Evolutionary conservation across 2,329 filamentous ascomycete species (phyloP).

Genomic region (Talaromyces sp.): DNA sequence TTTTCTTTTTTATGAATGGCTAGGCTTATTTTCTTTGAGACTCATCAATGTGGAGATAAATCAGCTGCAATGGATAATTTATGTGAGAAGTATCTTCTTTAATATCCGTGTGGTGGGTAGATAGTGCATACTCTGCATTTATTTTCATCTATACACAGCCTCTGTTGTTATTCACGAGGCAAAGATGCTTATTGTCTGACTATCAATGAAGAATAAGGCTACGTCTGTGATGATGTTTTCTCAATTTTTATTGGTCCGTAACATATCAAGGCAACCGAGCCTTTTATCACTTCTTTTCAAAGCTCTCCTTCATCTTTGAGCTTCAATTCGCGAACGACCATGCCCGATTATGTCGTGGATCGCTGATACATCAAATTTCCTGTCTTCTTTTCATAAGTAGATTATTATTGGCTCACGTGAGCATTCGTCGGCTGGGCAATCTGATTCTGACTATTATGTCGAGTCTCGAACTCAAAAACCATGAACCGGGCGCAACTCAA

Average conservation of each 20-base stretch:
- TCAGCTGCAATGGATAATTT: neutral
- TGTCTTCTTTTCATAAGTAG: neutral
- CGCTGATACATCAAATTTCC: neutral
- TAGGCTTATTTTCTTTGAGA: no score
- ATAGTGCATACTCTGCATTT: neutral
- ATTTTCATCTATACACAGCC: neutral
- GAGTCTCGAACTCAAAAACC: constrained; percentile 1
- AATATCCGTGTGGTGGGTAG: neutral
- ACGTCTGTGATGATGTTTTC: neutral
- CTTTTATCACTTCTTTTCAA: neutral
- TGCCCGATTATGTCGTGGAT: neutral
- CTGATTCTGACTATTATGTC: neutral
- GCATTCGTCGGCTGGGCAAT: neutral
- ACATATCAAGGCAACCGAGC: neutral
- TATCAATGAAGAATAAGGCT: neutral
- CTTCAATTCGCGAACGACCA: neutral
- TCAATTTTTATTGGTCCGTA: neutral
- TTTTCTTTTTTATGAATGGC: neutral
- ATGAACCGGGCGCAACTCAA: neutral
- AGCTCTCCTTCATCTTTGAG: neutral
- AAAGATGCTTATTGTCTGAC: neutral
- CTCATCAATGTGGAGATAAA: neutral
- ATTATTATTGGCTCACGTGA: neutral
- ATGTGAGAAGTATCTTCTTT: neutral
- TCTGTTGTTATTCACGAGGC: neutral